A percentile compares a stretch with the other conserved stretches of the same genome.
Conservation (phyloP, 78 protist species). For the Dictyostelium capitatum region DNA sequence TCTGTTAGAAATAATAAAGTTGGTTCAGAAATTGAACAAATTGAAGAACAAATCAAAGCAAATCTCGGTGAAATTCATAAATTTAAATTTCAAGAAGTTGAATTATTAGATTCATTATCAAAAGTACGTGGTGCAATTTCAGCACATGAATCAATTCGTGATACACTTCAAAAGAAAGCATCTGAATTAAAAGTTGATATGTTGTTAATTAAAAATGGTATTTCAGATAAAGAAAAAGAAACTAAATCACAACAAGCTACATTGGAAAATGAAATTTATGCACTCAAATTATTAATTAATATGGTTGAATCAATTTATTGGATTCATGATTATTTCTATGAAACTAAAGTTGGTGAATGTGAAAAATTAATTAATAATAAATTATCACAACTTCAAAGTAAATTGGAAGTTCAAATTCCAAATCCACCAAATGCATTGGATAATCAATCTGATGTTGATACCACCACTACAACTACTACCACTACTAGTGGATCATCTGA, state of each 20-base stretch:
- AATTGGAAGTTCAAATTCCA: not conserved
- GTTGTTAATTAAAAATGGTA: conserved; percentile 7
- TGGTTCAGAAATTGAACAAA: not conserved
- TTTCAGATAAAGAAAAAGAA: conserved; percentile 25
- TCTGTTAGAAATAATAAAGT: not conserved
- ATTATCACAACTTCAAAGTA: not conserved
- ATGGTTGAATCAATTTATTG: conserved; percentile 60
- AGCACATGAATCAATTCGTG: conserved; percentile 30
- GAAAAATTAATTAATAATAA: conserved; percentile 41
- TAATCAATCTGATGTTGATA: not conserved
- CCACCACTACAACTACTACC: not conserved
- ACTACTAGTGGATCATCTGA: not conserved
- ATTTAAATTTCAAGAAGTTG: conserved; percentile 55
- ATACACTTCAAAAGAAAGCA: conserved; percentile 21
- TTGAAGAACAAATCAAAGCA: conserved; percentile 34
- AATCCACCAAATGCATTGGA: conserved; percentile 15
- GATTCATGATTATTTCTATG: conserved; percentile 69
- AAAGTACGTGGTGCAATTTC: conserved; percentile 28
- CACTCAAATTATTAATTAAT: conserved; percentile 5
- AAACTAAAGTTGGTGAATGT: conserved; percentile 52
- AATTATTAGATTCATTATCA: not conserved
- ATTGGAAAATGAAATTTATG: conserved; percentile 51
- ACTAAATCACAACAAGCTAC: conserved; percentile 9
- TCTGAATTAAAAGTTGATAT: conserved; percentile 38
- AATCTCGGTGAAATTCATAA: conserved; percentile 18